Conservation (phyloP, 2,329 filamentous ascomycete species). For the Pseudopyrenochaeta lycopersici region DNA sequence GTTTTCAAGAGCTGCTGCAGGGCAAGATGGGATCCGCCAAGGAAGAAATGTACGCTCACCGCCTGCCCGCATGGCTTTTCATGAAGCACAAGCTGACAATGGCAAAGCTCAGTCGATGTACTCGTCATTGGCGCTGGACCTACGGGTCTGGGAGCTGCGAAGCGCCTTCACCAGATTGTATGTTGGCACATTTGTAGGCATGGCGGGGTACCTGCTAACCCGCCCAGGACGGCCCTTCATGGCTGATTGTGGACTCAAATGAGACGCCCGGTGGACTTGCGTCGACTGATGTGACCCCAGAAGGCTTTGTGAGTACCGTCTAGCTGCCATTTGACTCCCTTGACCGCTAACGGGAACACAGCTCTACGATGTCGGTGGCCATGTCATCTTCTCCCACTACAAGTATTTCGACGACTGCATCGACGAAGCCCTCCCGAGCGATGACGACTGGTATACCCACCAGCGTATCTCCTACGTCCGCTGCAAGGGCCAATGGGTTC, state of each 20-base stretch:
- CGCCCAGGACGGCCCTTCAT: slow-evolving; percentile 83
- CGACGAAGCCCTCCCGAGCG: slow-evolving; percentile 92
- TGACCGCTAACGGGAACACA: slow-evolving; percentile 32
- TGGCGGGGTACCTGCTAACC: slow-evolving; percentile 35
- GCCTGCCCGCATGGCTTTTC: slow-evolving; percentile 27
- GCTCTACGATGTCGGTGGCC: slow-evolving; percentile 98
- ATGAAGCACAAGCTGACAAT: slow-evolving; percentile 28
- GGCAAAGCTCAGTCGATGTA: slow-evolving; percentile 84
- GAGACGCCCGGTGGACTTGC: slow-evolving; percentile 94
- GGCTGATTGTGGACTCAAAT: slow-evolving; percentile 93
- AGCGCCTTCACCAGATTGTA: slow-evolving; percentile 96
- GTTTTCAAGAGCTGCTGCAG: slow-evolving; percentile 53
- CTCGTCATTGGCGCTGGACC: slow-evolving; percentile 98
- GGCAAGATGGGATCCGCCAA: slow-evolving; percentile 51
- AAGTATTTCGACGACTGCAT: slow-evolving; percentile 99
- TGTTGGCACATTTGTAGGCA: slow-evolving; percentile 41
- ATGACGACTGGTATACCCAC: slow-evolving; percentile 96
- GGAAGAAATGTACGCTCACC: slow-evolving; percentile 53
- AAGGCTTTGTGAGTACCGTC: slow-evolving; percentile 85
- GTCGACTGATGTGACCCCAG: slow-evolving; percentile 91
- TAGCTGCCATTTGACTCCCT: slow-evolving; percentile 10
- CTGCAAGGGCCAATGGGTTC: slow-evolving; percentile 95
- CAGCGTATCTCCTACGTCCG: slow-evolving; percentile 99
- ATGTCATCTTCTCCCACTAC: slow-evolving; percentile 99
- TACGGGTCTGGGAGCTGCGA: slow-evolving; percentile 96